phyloP scores from a whole-genome alignment of 441 rosid genomes.

The Populus hybrid region DNA sequence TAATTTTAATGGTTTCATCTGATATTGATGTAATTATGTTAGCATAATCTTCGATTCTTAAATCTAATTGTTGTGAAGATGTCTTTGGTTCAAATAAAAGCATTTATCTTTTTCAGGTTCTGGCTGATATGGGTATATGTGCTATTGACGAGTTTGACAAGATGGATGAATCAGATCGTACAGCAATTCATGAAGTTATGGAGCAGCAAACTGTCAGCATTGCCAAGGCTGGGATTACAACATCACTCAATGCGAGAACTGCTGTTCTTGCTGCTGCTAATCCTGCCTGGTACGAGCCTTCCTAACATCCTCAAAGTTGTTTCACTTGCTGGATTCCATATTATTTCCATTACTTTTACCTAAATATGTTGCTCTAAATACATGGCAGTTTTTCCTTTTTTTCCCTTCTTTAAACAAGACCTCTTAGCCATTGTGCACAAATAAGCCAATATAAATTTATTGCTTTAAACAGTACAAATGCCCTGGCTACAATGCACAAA shows the following conservation, averaged over 20 bases:
- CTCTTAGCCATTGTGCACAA: background rate
- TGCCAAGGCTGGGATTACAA: slow-evolving; percentile 99
- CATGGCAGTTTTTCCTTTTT: slow-evolving; percentile 1
- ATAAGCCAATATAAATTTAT: background rate
- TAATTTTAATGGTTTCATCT: background rate
- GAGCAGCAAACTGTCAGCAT: slow-evolving; percentile 99
- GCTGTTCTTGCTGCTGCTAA: slow-evolving; percentile 99
- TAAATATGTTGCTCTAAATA: background rate
- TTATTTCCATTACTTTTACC: slow-evolving; percentile 1
- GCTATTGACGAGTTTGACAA: slow-evolving; percentile 99
- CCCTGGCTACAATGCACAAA: background rate
- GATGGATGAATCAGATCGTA: slow-evolving; percentile 99
- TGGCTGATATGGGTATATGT: slow-evolving; percentile 99
- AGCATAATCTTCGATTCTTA: background rate
- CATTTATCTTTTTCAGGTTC: slow-evolving; percentile 57
- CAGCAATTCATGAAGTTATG: slow-evolving; percentile 99
- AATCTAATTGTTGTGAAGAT: slow-evolving; percentile 7
- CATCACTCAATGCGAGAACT: slow-evolving; percentile 98
- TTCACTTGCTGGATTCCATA: background rate
- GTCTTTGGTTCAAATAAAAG: slow-evolving; percentile 11
- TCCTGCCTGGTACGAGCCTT: slow-evolving; percentile 86
- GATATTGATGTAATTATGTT: background rate
- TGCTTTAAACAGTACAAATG: background rate
- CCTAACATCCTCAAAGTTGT: slow-evolving; percentile 6
- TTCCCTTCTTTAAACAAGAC: background rate